Conservation (phyloP, 164 flowering plant species). For the Brasenia schreberi region DNA sequence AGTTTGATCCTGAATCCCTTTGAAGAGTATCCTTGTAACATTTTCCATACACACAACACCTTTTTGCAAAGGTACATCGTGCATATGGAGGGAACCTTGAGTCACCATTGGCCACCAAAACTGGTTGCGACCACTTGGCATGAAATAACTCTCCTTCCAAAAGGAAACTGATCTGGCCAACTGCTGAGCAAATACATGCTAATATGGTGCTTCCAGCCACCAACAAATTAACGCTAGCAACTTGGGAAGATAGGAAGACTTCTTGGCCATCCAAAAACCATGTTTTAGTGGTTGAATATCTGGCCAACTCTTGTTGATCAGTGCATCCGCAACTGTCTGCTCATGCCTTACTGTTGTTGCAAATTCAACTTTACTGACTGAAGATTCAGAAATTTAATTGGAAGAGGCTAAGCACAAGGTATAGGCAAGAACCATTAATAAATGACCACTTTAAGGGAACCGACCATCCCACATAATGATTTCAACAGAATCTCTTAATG, state of each 20-base stretch:
- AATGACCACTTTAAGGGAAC: too few species aligned
- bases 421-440: too few species aligned
- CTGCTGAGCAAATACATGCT: conserved; percentile 48
- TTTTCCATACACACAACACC: conserved; percentile 35
- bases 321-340: too few species aligned
- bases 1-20: conserved; percentile 25
- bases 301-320: conserved; percentile 7
- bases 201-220: conserved; percentile 40
- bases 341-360: too few species aligned
- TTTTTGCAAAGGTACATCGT: conserved; percentile 45
- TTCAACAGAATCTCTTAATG: too few species aligned
- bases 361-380: too few species aligned
- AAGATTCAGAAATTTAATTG: too few species aligned
- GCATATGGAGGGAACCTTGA: conserved; percentile 19
- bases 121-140: conserved; percentile 12
- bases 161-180: conserved; percentile 31
- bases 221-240: conserved; percentile 39
- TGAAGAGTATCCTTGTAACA: conserved; percentile 27
- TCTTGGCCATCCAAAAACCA: conserved; percentile 12
- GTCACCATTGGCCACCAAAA: background rate
- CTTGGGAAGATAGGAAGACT: conserved; percentile 11
- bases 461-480: too few species aligned
- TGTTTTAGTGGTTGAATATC: conserved; percentile 10
- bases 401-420: too few species aligned
- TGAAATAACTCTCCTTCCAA: conserved; percentile 41